Conservation (phyloP, 1,284 basidiomycete genomes). For the Microbotryum scabiosae region DNA sequence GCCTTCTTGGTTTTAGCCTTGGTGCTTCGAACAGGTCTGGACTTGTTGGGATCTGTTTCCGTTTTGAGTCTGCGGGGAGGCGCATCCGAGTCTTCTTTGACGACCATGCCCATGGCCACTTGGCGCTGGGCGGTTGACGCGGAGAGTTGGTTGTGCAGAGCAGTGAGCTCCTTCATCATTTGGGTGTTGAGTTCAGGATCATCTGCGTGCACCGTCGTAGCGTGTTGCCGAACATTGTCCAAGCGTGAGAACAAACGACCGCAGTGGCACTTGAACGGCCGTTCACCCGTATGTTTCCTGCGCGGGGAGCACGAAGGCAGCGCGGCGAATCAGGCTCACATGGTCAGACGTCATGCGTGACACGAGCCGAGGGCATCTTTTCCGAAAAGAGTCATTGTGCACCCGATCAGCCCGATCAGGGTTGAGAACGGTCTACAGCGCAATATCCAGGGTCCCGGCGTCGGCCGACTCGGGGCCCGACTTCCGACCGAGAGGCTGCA, state of each 20-base stretch:
- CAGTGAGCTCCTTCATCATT: conserved; percentile 23
- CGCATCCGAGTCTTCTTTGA: conserved; percentile 6
- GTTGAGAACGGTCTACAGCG: too few species aligned
- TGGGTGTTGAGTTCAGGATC: conserved; percentile 69
- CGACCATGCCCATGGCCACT: conserved; percentile 24
- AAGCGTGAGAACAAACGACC: conserved; percentile 89
- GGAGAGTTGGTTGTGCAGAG: conserved; percentile 28
- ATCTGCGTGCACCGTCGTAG: conserved; percentile 89
- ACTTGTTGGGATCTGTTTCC: background rate
- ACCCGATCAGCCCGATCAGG: too few species aligned
- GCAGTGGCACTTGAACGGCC: conserved; percentile 90
- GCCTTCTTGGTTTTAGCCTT: too few species aligned
- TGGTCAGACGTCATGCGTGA: background rate
- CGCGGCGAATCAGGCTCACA: too few species aligned
- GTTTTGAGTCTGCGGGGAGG: background rate
- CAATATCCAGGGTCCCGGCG: too few species aligned
- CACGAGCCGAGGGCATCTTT: background rate
- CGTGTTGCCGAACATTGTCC: conserved; percentile 93
- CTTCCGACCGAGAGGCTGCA: too few species aligned
- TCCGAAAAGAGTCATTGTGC: background rate
- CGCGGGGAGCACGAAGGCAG: background rate
- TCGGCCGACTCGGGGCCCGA: too few species aligned
- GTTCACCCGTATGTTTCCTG: conserved; percentile 94
- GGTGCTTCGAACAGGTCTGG: too few species aligned
- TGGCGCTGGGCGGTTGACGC: conserved; percentile 18